Evolutionary conservation across 169 alveolate species (phyloP).

Genomic region (Sarcocystis neurona): DNA sequence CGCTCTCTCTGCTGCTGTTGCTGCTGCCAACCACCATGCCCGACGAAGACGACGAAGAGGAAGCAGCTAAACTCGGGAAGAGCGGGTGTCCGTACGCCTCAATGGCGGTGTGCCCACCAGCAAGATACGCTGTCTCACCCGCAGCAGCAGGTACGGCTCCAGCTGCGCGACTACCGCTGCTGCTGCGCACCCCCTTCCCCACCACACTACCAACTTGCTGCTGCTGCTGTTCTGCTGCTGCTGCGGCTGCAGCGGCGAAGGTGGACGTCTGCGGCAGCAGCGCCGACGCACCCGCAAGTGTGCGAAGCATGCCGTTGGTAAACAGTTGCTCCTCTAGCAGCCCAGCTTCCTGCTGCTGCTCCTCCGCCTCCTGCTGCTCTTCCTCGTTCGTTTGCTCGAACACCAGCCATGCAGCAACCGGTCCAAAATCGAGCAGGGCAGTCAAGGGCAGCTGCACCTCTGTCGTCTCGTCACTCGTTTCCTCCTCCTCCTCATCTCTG

Average conservation of each 20-base stretch:
- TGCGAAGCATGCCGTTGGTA: slow-evolving; percentile 10
- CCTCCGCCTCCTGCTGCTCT: background rate
- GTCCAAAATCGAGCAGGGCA: slow-evolving; percentile 54
- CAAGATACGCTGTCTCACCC: slow-evolving; percentile 7
- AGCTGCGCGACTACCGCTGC: slow-evolving; percentile 38
- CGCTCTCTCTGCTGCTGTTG: slow-evolving; percentile 8
- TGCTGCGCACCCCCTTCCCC: background rate
- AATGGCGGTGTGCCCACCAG: background rate
- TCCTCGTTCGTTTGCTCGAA: too few relatives aligned
- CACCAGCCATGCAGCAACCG: slow-evolving; percentile 56
- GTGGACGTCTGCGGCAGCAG: too few relatives aligned
- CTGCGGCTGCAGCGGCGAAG: too few relatives aligned
- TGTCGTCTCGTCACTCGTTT: background rate
- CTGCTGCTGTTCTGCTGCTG: too few relatives aligned
- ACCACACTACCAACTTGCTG: too few relatives aligned
- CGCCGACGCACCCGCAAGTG: background rate
- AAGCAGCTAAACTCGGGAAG: too few relatives aligned
- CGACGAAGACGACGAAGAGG: too few relatives aligned
- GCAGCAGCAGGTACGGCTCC: slow-evolving; percentile 13
- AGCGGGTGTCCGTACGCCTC: background rate
- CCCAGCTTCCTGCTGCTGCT: background rate
- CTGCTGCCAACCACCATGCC: too few relatives aligned
- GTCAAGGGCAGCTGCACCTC: slow-evolving; percentile 39
- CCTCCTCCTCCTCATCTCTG: background rate
- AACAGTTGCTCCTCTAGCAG: slow-evolving; percentile 38